phyloP scores from a whole-genome alignment of 2,329 filamentous ascomycete species.

The Neofusicoccum kwambonambiense region DNA sequence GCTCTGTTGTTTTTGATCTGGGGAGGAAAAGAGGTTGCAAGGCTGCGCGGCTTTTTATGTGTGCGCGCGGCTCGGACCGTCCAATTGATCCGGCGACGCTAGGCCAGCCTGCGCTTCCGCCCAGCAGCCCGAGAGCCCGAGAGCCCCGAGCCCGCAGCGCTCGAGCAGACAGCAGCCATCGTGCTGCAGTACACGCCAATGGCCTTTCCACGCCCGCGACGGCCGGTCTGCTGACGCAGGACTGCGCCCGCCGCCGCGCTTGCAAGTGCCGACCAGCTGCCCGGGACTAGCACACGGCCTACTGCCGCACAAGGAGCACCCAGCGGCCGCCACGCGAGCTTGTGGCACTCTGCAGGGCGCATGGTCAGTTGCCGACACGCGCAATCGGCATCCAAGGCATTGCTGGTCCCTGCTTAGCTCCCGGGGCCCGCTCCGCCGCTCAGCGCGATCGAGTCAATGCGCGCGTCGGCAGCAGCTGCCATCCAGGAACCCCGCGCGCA shows the following conservation, averaged over 20 bases:
- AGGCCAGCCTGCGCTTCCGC: background rate
- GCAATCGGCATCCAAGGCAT: background rate
- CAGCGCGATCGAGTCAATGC: background rate
- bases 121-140: no score
- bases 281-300: no score
- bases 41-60: slow-evolving; percentile 4
- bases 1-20: slow-evolving; percentile 20
- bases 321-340: background rate
- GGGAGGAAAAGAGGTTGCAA: slow-evolving; percentile 11
- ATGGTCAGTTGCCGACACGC: background rate
- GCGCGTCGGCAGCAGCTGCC: background rate
- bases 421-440: background rate
- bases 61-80: slow-evolving; percentile 6
- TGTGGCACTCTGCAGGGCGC: background rate
- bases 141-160: no score
- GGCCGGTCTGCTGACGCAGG: background rate
- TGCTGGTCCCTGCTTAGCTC: background rate
- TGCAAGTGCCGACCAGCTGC: background rate
- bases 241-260: background rate
- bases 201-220: no score
- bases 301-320: no score
- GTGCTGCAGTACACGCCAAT: no score
- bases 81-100: slow-evolving; percentile 1
- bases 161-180: no score
- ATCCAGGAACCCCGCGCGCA: background rate